A percentile compares a stretch with the other conserved stretches of the same genome.
These are phyloP conservation scores for Wallacemonas sp. DNA, from an alignment of 208 protist species.

Conservation along the genomic window DNA sequence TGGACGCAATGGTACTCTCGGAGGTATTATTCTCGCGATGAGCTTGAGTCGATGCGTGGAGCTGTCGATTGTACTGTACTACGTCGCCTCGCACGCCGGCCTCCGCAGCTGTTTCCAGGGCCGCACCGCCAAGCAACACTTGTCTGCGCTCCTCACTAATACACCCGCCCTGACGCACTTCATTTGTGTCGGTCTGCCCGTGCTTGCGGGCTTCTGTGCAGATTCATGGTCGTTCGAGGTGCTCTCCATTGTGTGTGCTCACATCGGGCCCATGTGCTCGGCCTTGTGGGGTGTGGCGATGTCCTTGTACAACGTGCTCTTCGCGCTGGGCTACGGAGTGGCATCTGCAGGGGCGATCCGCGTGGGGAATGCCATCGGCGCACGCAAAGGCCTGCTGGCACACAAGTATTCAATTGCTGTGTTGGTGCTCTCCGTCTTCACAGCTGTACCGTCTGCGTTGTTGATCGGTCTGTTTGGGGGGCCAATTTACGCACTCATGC, in stretches of 20 bases:
- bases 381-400: slow-evolving; percentile 22
- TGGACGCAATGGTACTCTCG: slow-evolving; percentile 1
- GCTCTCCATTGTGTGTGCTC: slow-evolving; percentile 22
- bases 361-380: slow-evolving; percentile 32
- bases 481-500: slow-evolving; percentile 16
- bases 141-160: slow-evolving; percentile 18
- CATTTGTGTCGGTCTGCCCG: slow-evolving; percentile 21
- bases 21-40: slow-evolving; percentile 29
- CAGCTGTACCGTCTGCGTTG: not conserved
- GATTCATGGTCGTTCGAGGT: slow-evolving; percentile 44
- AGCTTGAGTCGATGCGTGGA: slow-evolving; percentile 22
- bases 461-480: not conserved
- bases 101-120: slow-evolving; percentile 27
- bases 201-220: slow-evolving; percentile 26
- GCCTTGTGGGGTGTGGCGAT: slow-evolving; percentile 29
- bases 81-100: slow-evolving; percentile 10
- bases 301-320: slow-evolving; percentile 30
- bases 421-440: not conserved
- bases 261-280: slow-evolving; percentile 18
- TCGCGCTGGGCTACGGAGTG: slow-evolving; percentile 23
- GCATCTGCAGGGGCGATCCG: slow-evolving; percentile 22
- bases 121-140: slow-evolving; percentile 11
- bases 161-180: slow-evolving; percentile 18
- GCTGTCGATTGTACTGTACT: not conserved
- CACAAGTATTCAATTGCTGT: slow-evolving; percentile 22